Evolutionary conservation across 2,329 filamentous ascomycete species (phyloP).

Genomic region (Phyllosticta citribraziliensis): DNA sequence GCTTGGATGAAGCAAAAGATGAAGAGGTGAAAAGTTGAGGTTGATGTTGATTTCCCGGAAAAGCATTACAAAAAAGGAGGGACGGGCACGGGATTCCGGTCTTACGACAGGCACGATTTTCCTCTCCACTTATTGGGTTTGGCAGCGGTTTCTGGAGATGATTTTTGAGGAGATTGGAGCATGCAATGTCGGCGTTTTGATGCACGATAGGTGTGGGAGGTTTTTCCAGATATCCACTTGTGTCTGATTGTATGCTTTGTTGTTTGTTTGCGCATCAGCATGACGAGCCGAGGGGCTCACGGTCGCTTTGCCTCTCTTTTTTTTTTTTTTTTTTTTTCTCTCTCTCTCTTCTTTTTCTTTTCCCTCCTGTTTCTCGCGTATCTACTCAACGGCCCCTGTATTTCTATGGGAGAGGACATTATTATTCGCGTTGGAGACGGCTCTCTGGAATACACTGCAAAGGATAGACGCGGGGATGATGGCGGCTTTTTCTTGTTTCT

Average conservation of each 20-base stretch:
- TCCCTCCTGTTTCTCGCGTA: not conserved
- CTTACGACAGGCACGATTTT: conserved; percentile 10
- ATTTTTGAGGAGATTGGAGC: conserved; percentile 5
- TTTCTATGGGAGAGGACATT: conserved; percentile 6
- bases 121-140: conserved; percentile 4
- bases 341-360: not conserved
- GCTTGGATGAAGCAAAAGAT: conserved; percentile 20
- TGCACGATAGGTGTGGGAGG: not conserved
- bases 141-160: conserved; percentile 4
- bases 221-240: conserved; percentile 11
- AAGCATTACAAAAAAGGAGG: not conserved
- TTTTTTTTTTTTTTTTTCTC: not conserved
- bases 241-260: conserved; percentile 1
- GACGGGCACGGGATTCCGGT: not conserved
- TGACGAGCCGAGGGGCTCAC: conserved; percentile 1
- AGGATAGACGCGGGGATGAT: not conserved
- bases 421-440: conserved; percentile 4
- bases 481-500: not conserved
- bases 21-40: not conserved
- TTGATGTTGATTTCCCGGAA: not conserved
- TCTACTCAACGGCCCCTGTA: not conserved
- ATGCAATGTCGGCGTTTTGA: conserved; percentile 8
- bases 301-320: not conserved
- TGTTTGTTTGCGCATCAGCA: conserved; percentile 10
- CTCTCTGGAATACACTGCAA: not conserved